phyloP scores from a whole-genome alignment of 1,284 basidiomycete species.

The Moniliophthora roreri region DNA sequence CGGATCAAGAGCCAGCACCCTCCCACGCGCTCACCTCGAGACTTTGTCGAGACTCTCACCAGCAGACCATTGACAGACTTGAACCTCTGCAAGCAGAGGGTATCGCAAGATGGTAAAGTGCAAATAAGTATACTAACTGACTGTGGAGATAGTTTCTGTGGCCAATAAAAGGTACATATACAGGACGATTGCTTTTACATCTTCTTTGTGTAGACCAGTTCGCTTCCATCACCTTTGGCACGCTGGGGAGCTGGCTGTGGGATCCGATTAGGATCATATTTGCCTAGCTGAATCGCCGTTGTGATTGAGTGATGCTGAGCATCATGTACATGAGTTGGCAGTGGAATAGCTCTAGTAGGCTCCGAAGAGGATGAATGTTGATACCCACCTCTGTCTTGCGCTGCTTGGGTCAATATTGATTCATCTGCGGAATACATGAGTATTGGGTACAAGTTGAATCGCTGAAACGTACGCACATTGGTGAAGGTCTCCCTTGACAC shows the following conservation, averaged over 20 bases:
- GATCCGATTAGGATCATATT: not conserved
- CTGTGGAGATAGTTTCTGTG: too few relatives aligned
- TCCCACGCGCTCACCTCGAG: too few relatives aligned
- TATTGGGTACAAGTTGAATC: not conserved
- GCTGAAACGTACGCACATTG: not conserved
- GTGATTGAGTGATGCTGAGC: slow-evolving; percentile 7
- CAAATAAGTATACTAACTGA: too few relatives aligned
- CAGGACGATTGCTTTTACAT: too few relatives aligned
- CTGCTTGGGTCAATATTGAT: not conserved
- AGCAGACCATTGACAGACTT: too few relatives aligned
- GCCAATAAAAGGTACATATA: too few relatives aligned
- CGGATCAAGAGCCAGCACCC: too few relatives aligned
- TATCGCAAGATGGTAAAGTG: too few relatives aligned
- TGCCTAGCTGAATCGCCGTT: not conserved
- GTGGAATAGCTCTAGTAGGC: not conserved
- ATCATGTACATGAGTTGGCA: slow-evolving; percentile 5
- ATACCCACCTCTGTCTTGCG: not conserved
- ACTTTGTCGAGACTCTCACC: too few relatives aligned
- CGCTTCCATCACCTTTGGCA: slow-evolving; percentile 21
- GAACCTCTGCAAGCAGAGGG: too few relatives aligned
- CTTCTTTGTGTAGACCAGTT: slow-evolving; percentile 26
- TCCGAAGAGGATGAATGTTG: too few relatives aligned
- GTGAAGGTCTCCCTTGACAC: not conserved
- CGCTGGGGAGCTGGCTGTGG: slow-evolving; percentile 26
- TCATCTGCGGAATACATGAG: slow-evolving; percentile 1